Evolutionary conservation across 805 yeast species (phyloP).

Genomic region (Dipodascus geniculatus): DNA sequence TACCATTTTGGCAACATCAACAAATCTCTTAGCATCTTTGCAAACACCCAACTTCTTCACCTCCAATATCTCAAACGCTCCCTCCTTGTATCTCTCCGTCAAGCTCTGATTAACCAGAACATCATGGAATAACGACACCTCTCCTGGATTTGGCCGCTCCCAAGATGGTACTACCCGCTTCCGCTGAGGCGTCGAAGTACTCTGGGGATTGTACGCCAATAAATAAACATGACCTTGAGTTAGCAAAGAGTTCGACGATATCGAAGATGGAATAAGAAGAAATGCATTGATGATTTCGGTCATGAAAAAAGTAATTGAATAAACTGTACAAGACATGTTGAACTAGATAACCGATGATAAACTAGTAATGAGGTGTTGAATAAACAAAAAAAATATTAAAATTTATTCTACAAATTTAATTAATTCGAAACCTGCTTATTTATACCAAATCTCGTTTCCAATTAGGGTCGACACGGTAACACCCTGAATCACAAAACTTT

Average conservation of each 20-base stretch:
- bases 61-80: neutral
- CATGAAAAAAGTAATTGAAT: neutral
- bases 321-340: neutral
- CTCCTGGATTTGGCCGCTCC: neutral
- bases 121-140: neutral
- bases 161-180: neutral
- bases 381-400: neutral
- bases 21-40: neutral
- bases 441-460: too few relatives aligned
- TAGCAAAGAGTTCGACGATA: neutral
- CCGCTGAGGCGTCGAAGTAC: neutral
- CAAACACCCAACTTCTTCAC: neutral
- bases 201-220: neutral
- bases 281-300: neutral
- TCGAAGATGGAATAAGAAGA: neutral
- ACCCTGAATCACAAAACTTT: too few relatives aligned
- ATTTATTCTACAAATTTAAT: too few relatives aligned
- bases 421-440: too few relatives aligned
- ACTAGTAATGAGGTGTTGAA: too few relatives aligned
- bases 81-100: neutral
- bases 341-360: too few relatives aligned
- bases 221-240: neutral
- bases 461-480: too few relatives aligned
- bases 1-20: neutral
- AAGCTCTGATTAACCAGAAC: neutral